Evolutionary conservation across 352 stramenopile genomes (phyloP).

Genomic region (Phytophthora uliginosa): DNA sequence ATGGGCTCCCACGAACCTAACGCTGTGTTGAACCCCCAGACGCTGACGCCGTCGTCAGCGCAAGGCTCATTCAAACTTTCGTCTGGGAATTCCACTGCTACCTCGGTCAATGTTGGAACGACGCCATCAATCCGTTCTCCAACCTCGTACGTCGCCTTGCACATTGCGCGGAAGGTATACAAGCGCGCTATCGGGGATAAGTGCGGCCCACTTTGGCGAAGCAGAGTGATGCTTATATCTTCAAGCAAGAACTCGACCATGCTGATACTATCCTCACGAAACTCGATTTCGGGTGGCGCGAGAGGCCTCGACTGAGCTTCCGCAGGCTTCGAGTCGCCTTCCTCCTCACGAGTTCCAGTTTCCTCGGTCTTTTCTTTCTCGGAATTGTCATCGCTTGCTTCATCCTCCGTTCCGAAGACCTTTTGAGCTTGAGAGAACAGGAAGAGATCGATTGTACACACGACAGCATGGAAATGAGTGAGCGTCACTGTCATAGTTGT

Average conservation of each 20-base stretch:
- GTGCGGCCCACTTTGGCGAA: constrained; percentile 80
- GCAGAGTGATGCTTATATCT: constrained; percentile 76
- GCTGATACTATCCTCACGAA: constrained; percentile 28
- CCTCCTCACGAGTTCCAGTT: neutral
- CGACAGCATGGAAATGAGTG: constrained; percentile 76
- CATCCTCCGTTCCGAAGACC: constrained; percentile 30
- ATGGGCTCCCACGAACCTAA: constrained; percentile 85
- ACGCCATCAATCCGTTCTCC: constrained; percentile 31
- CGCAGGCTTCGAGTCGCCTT: constrained; percentile 2
- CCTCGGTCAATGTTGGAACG: constrained; percentile 29
- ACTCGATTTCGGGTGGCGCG: constrained; percentile 24
- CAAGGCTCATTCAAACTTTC: constrained; percentile 55
- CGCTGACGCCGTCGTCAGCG: constrained; percentile 79
- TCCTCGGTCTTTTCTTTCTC: constrained; percentile 13
- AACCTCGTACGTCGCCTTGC: constrained; percentile 60
- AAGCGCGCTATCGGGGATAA: constrained; percentile 74
- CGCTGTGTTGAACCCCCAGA: constrained; percentile 83
- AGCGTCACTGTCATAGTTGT: constrained; percentile 67
- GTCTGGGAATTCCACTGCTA: constrained; percentile 70
- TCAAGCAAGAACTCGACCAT: constrained; percentile 69
- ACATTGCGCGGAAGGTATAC: constrained; percentile 77
- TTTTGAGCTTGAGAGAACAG: constrained; percentile 38
- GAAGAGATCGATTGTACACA: constrained; percentile 70
- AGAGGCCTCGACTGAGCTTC: constrained; percentile 13
- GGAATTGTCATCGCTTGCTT: constrained; percentile 6